Evolutionary conservation across 140 eudicot species (phyloP).

Genomic region (Oenanthe javanica): DNA sequence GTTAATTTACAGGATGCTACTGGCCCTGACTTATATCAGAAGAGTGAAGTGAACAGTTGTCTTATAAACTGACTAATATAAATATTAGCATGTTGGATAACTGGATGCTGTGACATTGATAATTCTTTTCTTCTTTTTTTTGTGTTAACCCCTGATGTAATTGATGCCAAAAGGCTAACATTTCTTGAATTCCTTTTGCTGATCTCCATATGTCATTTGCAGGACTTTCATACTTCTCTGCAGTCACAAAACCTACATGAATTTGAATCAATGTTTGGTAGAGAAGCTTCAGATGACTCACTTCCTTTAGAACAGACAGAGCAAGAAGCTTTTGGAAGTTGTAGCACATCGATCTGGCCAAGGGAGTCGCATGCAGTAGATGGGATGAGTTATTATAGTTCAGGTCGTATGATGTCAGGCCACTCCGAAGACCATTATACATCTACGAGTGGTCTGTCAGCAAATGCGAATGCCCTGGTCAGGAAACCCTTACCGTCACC

Average conservation of each 20-base stretch:
- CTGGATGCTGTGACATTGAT: not conserved
- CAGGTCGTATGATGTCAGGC: constrained; percentile 15
- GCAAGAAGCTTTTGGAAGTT: constrained; percentile 26
- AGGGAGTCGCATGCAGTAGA: constrained; percentile 22
- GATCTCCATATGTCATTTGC: constrained; percentile 14
- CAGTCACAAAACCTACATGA: constrained; percentile 35
- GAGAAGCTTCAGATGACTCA: constrained; percentile 49
- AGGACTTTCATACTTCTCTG: constrained; percentile 41
- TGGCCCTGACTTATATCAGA: not conserved
- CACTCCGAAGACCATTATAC: constrained; percentile 22
- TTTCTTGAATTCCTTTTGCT: not conserved
- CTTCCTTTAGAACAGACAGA: constrained; percentile 30
- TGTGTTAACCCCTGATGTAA: not conserved
- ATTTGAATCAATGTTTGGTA: constrained; percentile 25
- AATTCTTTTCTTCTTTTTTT: not conserved
- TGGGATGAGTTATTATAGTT: constrained; percentile 18
- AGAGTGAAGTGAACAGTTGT: not conserved
- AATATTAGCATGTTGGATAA: not conserved
- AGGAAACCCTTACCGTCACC: constrained; percentile 39
- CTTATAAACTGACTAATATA: not conserved
- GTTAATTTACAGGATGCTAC: not conserved
- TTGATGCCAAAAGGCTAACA: not conserved
- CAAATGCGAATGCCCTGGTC: constrained; percentile 20
- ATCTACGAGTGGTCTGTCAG: constrained; percentile 28
- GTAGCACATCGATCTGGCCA: constrained; percentile 33